phyloP scores from a whole-genome alignment of 2,329 filamentous ascomycete species.

The Trichoderma citrinoviride region DNA sequence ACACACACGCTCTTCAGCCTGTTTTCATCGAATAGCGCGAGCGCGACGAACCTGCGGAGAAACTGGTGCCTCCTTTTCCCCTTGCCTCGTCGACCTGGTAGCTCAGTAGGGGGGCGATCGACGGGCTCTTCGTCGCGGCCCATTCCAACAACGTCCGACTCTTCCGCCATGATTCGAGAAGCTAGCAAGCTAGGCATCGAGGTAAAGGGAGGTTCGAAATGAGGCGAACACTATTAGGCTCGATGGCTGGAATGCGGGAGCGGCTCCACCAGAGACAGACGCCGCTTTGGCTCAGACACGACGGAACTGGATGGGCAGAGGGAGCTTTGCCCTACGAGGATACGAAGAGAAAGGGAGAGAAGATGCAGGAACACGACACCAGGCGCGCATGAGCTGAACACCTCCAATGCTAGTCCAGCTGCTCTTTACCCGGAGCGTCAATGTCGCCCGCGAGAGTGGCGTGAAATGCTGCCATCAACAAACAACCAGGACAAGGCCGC shows the following conservation, averaged over 20 bases:
- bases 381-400: slow-evolving; percentile 11
- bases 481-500: not conserved
- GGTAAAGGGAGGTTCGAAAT: not conserved
- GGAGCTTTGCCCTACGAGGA: not conserved
- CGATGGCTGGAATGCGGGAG: slow-evolving; percentile 9
- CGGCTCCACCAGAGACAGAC: not conserved
- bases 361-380: slow-evolving; percentile 13
- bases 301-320: slow-evolving; percentile 3
- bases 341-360: not conserved
- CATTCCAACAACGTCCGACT: not conserved
- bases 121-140: not conserved
- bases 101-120: not conserved
- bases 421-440: not conserved
- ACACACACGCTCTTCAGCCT: slow-evolving; percentile 3
- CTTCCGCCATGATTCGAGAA: slow-evolving; percentile 15
- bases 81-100: not conserved
- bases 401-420: not conserved
- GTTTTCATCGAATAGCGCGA: not conserved
- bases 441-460: not conserved
- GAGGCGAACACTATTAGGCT: slow-evolving; percentile 7
- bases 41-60: not conserved
- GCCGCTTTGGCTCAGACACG: slow-evolving; percentile 11
- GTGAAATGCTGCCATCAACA: not conserved
- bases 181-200: not conserved
- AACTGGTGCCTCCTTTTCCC: not conserved